Evolutionary conservation across 1,139 yeast genomes (phyloP).

Genomic region (Blastobotrys raffinosifermentans): DNA sequence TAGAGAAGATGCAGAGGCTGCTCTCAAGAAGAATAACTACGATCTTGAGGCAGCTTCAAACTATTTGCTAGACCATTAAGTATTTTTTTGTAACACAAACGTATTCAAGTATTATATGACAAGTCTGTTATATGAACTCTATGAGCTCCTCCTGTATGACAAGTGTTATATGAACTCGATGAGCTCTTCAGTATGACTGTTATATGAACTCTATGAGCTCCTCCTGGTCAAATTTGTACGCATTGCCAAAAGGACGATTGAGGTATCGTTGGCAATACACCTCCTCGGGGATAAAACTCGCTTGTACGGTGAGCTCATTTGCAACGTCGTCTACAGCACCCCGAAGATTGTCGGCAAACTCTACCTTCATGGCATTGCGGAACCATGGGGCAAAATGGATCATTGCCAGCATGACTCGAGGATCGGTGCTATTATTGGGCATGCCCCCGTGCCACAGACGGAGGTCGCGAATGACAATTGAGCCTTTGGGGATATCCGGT

Average conservation of each 20-base stretch:
- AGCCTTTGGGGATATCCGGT: slow-evolving; percentile 13
- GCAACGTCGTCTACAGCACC: background rate
- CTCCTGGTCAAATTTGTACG: slow-evolving; percentile 8
- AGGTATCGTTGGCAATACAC: slow-evolving; percentile 4
- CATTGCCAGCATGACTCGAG: slow-evolving; percentile 13
- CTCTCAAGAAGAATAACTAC: slow-evolving; percentile 66
- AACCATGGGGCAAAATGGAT: slow-evolving; percentile 6
- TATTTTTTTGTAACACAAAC: slow-evolving; percentile 5
- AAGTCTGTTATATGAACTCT: background rate
- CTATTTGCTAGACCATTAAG: slow-evolving; percentile 52
- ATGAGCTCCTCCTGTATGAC: background rate
- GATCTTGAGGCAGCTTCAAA: slow-evolving; percentile 82
- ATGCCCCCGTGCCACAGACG: slow-evolving; percentile 17
- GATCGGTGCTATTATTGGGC: slow-evolving; percentile 14
- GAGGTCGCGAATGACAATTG: slow-evolving; percentile 15
- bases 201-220: slow-evolving; percentile 2
- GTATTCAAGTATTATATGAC: background rate
- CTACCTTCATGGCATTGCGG: slow-evolving; percentile 8
- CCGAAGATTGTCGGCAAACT: slow-evolving; percentile 3
- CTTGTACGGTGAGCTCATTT: slow-evolving; percentile 4
- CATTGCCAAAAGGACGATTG: slow-evolving; percentile 8
- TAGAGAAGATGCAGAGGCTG: slow-evolving; percentile 55
- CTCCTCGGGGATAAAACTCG: slow-evolving; percentile 4
- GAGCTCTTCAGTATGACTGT: background rate
- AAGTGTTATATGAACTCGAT: background rate